A percentile compares a stretch with the other conserved stretches of the same genome.
Evolutionary conservation across 768 basidiomycete species (phyloP).

Genomic region (Xerocomellus chrysenteron): DNA sequence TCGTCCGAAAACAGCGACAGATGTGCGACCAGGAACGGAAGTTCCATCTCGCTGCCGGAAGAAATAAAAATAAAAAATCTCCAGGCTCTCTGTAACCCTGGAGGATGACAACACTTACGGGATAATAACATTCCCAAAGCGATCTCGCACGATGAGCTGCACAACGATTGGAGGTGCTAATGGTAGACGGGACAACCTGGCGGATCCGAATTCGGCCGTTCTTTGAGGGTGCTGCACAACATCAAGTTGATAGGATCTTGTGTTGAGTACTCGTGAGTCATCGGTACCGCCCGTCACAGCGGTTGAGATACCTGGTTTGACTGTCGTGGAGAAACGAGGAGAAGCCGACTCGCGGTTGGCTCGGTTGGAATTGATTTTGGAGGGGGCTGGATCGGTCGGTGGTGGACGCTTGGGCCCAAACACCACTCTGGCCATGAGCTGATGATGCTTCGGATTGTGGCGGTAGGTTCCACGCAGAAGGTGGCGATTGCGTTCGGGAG

Average conservation of each 20-base stretch:
- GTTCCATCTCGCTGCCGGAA: conserved; percentile 68
- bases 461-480: conserved; percentile 42
- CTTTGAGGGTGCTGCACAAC: conserved; percentile 82
- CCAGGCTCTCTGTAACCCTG: conserved; percentile 21
- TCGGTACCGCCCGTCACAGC: conserved; percentile 9
- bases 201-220: conserved; percentile 78
- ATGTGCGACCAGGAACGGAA: conserved; percentile 86
- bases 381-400: conserved; percentile 35
- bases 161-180: conserved; percentile 83
- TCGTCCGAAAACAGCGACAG: conserved; percentile 73
- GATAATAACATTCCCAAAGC: conserved; percentile 65
- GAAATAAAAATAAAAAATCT: conserved; percentile 16
- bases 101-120: conserved; percentile 59
- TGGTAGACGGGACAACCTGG: conserved; percentile 74
- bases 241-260: conserved; percentile 74
- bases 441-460: conserved; percentile 35
- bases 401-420: conserved; percentile 29
- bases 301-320: conserved; percentile 47
- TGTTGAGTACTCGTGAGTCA: conserved; percentile 19
- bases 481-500: conserved; percentile 48
- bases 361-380: conserved; percentile 36
- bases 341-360: conserved; percentile 54
- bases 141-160: conserved; percentile 72
- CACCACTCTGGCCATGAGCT: conserved; percentile 20
- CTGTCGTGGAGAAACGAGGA: conserved; percentile 57